Conservation (phyloP, 192 early-diverging fungal genomes). For the Coemansia sp. region DNA sequence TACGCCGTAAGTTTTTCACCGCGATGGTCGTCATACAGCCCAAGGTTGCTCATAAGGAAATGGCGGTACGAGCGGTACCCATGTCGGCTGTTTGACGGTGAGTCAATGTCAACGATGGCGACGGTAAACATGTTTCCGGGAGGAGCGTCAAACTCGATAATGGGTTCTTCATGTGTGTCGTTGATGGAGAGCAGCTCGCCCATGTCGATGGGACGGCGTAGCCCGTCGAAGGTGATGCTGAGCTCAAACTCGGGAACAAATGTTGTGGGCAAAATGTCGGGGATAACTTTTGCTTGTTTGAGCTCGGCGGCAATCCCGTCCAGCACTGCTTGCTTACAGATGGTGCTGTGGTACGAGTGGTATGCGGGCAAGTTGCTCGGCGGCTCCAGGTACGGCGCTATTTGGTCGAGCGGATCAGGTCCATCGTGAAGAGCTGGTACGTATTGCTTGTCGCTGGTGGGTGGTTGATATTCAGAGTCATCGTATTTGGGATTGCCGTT, state of each 20-base stretch:
- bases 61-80: conserved; percentile 38
- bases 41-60: conserved; percentile 31
- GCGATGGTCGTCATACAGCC: not conserved
- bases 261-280: conserved; percentile 14
- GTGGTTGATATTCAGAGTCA: not conserved
- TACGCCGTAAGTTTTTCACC: conserved; percentile 13
- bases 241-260: conserved; percentile 38
- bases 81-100: conserved; percentile 20
- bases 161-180: conserved; percentile 22
- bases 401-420: conserved; percentile 11
- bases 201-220: conserved; percentile 5
- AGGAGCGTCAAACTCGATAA: conserved; percentile 31
- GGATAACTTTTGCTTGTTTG: conserved; percentile 15
- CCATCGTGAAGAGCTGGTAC: not conserved
- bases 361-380: not conserved
- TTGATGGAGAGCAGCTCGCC: conserved; percentile 33
- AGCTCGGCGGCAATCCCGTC: conserved; percentile 1
- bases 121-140: conserved; percentile 20
- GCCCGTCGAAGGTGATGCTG: conserved; percentile 11
- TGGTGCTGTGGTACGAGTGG: not conserved
- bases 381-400: conserved; percentile 12
- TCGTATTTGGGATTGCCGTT: too few species aligned
- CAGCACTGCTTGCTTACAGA: not conserved
- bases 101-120: conserved; percentile 38
- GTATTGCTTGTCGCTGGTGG: too few species aligned